Base-by-base conservation (phyloP, 1,284 basidiomycete species). In the Leccinum subrobustum region DNA sequence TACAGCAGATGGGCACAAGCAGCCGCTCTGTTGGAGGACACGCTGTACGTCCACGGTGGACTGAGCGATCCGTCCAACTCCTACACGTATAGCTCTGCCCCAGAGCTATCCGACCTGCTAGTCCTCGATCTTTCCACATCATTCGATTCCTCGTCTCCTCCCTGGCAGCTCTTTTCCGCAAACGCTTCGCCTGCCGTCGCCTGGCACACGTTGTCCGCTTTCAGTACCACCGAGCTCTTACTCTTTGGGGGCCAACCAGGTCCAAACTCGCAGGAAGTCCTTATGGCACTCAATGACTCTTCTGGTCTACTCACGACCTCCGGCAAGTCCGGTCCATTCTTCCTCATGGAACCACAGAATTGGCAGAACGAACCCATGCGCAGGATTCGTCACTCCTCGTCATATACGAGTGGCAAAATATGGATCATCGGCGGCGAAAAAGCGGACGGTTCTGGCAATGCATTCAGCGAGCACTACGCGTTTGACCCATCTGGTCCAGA, bases 1-100 rank as follows among this genome's bases (percentile, higher is more conserved):
- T n/a, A 31, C 23, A 51, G 23, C 63, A 95, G 93, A 79, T 95
- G 93, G 93, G 93, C 88, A 39, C 91, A 92, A 64, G 89, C 91
- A 11, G 76, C 78, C 1, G 81, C 85, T 23, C 70, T 88, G 52
- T 75, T 92, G 23, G 79, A 85, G 64, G 81, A 85, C 60, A 79
- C 81, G 6, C 78, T 95, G 44, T 85, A 86, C 71, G 76, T 94
- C 47, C 87, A 91, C 61, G 93, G 93, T 29, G 93, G 93, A 59
- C 87, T 92, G 70, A 87, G 84, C 27, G 91, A 93, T 72, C 78
- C 81, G 18, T 84, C 76, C 72, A 87, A 88, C 68, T 71, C 79
- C 8, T 91, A 81, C 70, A 84, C 86, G 2, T 95, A 95, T 74
- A 82, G 82, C 35, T 83, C 86, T 25, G 91, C 92, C 16, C 89